phyloP scores from a whole-genome alignment of 2,329 filamentous ascomycete genomes.

The Aspergillus hiratsukae region DNA sequence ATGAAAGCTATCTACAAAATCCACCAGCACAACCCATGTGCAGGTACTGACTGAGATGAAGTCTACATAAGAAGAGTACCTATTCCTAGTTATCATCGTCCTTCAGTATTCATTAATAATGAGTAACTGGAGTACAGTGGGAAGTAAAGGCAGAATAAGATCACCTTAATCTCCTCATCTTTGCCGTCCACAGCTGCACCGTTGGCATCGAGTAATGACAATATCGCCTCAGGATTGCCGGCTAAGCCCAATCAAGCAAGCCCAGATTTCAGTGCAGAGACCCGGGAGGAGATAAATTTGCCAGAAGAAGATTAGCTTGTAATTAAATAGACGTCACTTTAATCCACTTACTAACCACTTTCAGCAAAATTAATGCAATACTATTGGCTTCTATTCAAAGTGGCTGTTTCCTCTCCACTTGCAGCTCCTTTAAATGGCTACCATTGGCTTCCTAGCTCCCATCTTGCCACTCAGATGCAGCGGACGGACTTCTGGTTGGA shows the following conservation, averaged over 20 bases:
- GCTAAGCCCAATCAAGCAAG: background rate
- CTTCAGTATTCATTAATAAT: too few species aligned
- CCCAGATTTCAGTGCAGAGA: conserved; percentile 8
- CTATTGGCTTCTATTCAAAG: conserved; percentile 9
- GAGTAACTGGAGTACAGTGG: background rate
- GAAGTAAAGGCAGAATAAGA: background rate
- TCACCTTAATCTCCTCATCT: background rate
- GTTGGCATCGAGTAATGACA: background rate
- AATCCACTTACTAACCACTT: conserved; percentile 12
- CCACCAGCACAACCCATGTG: background rate
- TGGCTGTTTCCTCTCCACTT: conserved; percentile 11
- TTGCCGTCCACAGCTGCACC: background rate
- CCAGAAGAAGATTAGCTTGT: conserved; percentile 9
- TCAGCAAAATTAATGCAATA: background rate
- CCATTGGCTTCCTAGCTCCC: conserved; percentile 11
- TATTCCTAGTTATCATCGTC: background rate
- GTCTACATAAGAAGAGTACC: background rate
- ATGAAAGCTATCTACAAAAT: background rate
- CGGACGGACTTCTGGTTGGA: conserved; percentile 15
- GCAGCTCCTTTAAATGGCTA: background rate
- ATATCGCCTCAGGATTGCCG: background rate
- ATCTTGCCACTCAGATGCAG: conserved; percentile 19
- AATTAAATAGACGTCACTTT: conserved; percentile 13
- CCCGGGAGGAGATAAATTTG: conserved; percentile 1
- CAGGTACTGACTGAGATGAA: background rate